Conservation (phyloP, 441 rosid genomes). For the Jatropha multifida region DNA sequence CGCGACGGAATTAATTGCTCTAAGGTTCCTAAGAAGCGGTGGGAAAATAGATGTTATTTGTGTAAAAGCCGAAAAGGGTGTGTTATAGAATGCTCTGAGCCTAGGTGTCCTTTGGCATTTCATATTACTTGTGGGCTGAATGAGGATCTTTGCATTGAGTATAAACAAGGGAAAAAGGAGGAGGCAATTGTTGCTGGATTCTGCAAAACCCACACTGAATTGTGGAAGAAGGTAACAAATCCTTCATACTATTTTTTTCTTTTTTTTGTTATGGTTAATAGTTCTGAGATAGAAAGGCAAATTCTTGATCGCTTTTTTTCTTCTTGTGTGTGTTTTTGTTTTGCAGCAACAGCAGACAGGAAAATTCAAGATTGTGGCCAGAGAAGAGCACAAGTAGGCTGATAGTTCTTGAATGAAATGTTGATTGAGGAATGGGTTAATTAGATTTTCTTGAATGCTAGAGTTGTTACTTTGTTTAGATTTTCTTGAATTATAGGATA, state of each 20-base stretch:
- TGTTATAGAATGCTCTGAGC: slow-evolving; percentile 80
- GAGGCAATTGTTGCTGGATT: too few relatives aligned
- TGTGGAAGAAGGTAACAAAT: too few relatives aligned
- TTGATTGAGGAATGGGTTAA: slow-evolving; percentile 8
- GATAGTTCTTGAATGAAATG: too few relatives aligned
- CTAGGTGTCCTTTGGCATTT: slow-evolving; percentile 58
- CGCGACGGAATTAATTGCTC: slow-evolving; percentile 72
- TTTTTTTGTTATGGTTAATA: background rate
- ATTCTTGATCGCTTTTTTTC: too few relatives aligned
- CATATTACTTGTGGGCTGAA: slow-evolving; percentile 82
- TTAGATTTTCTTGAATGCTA: background rate
- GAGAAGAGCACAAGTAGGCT: slow-evolving; percentile 34
- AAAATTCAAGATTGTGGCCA: slow-evolving; percentile 92
- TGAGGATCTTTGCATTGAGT: slow-evolving; percentile 74
- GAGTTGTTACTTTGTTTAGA: background rate
- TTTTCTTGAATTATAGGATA: background rate
- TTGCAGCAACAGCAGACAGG: slow-evolving; percentile 86
- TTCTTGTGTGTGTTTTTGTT: slow-evolving; percentile 21
- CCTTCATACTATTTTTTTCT: slow-evolving; percentile 5
- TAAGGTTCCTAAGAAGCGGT: slow-evolving; percentile 53
- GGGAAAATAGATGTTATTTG: slow-evolving; percentile 60
- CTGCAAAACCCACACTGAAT: too few relatives aligned
- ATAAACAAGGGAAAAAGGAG: slow-evolving; percentile 49
- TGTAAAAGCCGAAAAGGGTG: slow-evolving; percentile 62
- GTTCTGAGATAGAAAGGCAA: background rate